A percentile compares a stretch with the other conserved stretches of the same genome.
phyloP scores from a whole-genome alignment of 2,329 filamentous ascomycete species.

The Hortaea werneckii region DNA sequence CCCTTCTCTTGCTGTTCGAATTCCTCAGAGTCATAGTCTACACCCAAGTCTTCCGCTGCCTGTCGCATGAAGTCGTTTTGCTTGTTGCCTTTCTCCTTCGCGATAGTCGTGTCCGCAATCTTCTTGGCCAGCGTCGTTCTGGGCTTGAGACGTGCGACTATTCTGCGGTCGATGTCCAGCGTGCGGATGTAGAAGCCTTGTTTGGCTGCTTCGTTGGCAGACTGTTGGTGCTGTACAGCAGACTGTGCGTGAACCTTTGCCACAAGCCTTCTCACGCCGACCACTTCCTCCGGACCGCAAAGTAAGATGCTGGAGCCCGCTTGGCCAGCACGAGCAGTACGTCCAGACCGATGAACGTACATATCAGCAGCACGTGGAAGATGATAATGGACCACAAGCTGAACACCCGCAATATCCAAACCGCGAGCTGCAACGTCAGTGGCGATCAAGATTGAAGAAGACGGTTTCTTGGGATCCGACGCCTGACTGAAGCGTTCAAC shows the following conservation, averaged over 20 bases:
- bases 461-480: constrained; percentile 30
- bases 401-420: constrained; percentile 82
- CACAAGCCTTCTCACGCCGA: constrained; percentile 70
- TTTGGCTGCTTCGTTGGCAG: constrained; percentile 38
- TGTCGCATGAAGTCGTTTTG: constrained; percentile 76
- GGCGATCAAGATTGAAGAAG: constrained; percentile 64
- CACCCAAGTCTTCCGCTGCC: constrained; percentile 83
- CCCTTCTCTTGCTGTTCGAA: constrained; percentile 55
- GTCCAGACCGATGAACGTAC: constrained; percentile 90
- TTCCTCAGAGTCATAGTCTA: constrained; percentile 87
- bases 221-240: constrained; percentile 26
- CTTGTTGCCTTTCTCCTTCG: constrained; percentile 76
- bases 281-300: constrained; percentile 83
- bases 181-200: constrained; percentile 61
- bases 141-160: constrained; percentile 65
- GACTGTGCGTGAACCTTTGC: constrained; percentile 70
- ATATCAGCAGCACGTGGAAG: constrained; percentile 82
- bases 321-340: constrained; percentile 74
- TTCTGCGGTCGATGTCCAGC: constrained; percentile 70
- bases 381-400: constrained; percentile 90
- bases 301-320: constrained; percentile 76
- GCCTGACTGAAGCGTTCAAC: constrained; percentile 70
- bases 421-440: constrained; percentile 91
- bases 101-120: constrained; percentile 70
- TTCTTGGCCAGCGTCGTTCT: constrained; percentile 74